Percentiles rank a stretch among this genome's conserved stretches.
phyloP scores from a whole-genome alignment of 2,329 filamentous ascomycete species.

The Fonsecaea monophora region DNA sequence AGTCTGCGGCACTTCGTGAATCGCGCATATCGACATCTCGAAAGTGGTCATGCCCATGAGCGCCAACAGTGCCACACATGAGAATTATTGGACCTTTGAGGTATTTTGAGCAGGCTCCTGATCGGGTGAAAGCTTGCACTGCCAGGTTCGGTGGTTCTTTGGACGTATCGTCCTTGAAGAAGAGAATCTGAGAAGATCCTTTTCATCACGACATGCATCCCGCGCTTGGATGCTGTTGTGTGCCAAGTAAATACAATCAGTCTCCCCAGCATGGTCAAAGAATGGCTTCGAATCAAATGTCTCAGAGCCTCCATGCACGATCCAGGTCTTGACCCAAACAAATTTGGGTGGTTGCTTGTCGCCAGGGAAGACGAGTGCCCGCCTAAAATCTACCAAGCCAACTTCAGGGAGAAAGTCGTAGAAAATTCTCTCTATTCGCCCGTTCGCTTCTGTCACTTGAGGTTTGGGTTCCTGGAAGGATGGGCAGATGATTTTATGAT shows the following conservation, averaged over 20 bases:
- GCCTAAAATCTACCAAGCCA: constrained; percentile 1
- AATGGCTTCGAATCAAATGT: neutral
- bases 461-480: constrained; percentile 8
- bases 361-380: constrained; percentile 15
- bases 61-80: neutral
- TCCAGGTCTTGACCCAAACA: constrained; percentile 6
- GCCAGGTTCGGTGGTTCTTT: neutral
- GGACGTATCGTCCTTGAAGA: neutral
- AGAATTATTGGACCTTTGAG: neutral
- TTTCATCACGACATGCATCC: neutral
- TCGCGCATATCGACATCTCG: constrained; percentile 9
- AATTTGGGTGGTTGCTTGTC: constrained; percentile 2
- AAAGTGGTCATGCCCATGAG: neutral
- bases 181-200: neutral
- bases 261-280: neutral
- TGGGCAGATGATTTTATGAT: constrained; percentile 19
- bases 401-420: neutral
- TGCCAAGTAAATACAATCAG: neutral
- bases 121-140: neutral
- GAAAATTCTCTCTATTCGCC: neutral
- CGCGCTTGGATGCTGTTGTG: neutral
- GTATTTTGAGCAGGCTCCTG: neutral
- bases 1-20: constrained; percentile 16
- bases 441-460: neutral
- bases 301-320: neutral